Evolutionary conservation across 2,329 filamentous ascomycete species (phyloP).

Genomic region (Geosmithia flava): DNA sequence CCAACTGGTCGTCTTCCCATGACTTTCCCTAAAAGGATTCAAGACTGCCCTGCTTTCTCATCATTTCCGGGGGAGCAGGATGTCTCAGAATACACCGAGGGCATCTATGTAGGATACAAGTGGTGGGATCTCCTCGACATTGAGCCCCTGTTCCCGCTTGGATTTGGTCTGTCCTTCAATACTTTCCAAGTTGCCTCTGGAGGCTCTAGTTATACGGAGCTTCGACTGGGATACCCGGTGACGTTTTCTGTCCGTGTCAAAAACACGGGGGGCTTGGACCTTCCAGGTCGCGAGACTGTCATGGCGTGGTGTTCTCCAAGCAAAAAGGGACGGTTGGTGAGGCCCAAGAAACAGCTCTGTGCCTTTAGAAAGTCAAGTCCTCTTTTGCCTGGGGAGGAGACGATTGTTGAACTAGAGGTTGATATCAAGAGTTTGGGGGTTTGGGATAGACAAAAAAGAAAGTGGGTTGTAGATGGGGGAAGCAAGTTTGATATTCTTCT

Average conservation of each 20-base stretch:
- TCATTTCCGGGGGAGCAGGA: conserved; percentile 63
- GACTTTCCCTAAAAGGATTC: conserved; percentile 51
- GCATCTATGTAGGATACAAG: conserved; percentile 60
- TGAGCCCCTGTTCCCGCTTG: conserved; percentile 56
- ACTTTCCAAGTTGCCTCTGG: conserved; percentile 29
- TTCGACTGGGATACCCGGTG: too few relatives aligned
- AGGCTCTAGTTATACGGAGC: too few relatives aligned
- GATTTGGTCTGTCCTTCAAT: conserved; percentile 64
- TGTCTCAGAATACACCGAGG: conserved; percentile 59
- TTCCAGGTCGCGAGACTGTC: not conserved
- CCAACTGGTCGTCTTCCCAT: conserved; percentile 59
- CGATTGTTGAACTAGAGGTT: not conserved
- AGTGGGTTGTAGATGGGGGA: not conserved
- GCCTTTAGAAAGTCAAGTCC: not conserved
- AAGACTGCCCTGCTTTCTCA: conserved; percentile 58
- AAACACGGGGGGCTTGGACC: not conserved
- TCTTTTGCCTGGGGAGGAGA: not conserved
- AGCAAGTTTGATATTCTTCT: not conserved
- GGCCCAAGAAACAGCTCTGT: not conserved
- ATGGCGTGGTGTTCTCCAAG: not conserved
- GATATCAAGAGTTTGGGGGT: not conserved
- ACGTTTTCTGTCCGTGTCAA: not conserved
- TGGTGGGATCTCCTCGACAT: conserved; percentile 55
- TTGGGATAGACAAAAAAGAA: not conserved
- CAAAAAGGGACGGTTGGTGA: not conserved